Base-by-base conservation (phyloP, 1,284 basidiomycete genomes). In the Ceratobasidium sp. region DNA sequence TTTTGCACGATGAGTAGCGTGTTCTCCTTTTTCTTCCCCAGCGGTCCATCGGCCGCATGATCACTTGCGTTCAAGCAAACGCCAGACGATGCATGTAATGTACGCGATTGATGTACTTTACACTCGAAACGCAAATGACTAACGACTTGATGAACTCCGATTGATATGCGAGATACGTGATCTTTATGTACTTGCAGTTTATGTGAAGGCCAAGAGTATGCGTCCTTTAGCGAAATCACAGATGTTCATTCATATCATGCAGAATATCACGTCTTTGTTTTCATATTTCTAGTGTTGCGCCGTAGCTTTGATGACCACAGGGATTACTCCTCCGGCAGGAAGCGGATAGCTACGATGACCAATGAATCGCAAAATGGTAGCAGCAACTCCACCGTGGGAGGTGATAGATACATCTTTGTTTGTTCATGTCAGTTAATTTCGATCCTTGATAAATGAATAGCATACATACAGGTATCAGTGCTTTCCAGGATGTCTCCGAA, bases 381-480 rank as follows among this genome's bases (percentile, higher is more conserved):
- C 28, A 42, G 61, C 61, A 54, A 75, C 61, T 20, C 62, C 71
- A 42, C 71, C 65, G 61, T 75, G 61, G 23, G 48, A 44, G 10
- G 71, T 75, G 46, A 75, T 75, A 7, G 71, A 75, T 50, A 56
- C 40, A 59, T 38, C 62, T 75, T 50, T 56, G 54, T 57, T 38
- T 42, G 54, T 5, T 20, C 15, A 23, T 12, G 56, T 71, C 17
- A 71, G 68, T 20, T 20, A 38, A 42, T 20, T 6, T 33, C 13
- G 40, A 20, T 61, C 28, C 40, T n/a, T 13, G n/a, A 38, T 13
- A 28, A 71, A 50, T 38, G 38, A 59, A 26, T 10, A 65, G 71
- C 62, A 75, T 54, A 85, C 89, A 81, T 79, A 93, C 92, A 90
- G 15, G 83, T 87, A 77, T 87, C 33, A 82, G 46, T 80, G 67